phyloP scores from a whole-genome alignment of 805 yeast species.

The Pichia sporocuriosa region DNA sequence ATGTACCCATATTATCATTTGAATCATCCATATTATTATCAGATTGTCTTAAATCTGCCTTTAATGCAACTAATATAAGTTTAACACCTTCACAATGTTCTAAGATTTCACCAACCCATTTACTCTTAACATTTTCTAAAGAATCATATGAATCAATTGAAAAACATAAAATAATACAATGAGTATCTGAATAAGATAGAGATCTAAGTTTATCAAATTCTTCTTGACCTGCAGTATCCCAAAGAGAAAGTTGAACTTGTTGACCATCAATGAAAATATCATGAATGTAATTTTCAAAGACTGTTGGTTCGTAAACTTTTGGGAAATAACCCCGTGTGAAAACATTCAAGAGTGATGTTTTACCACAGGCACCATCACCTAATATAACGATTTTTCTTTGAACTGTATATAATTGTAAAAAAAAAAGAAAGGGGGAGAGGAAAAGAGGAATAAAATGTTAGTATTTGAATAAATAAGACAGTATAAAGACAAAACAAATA shows the following conservation, averaged over 20 bases:
- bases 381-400: constrained; percentile 89
- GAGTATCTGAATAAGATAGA: constrained; percentile 89
- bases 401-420: constrained; percentile 32
- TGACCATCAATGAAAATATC: constrained; percentile 94
- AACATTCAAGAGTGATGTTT: constrained; percentile 88
- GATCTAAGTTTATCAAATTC: constrained; percentile 94
- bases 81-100: constrained; percentile 97
- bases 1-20: constrained; percentile 17
- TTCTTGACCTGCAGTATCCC: constrained; percentile 99
- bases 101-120: constrained; percentile 95
- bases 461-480: neutral
- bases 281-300: constrained; percentile 94
- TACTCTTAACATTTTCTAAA: constrained; percentile 86
- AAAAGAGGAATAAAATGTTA: neutral
- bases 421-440: neutral
- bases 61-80: constrained; percentile 85
- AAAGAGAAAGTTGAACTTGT: constrained; percentile 82
- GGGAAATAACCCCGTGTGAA: constrained; percentile 97
- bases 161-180: constrained; percentile 93
- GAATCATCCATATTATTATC: constrained; percentile 37
- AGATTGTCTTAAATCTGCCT: constrained; percentile 77
- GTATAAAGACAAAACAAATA: too few relatives aligned
- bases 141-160: constrained; percentile 93
- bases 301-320: constrained; percentile 97
- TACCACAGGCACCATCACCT: constrained; percentile 99